Percentiles rank a stretch among this genome's conserved stretches.
phyloP scores from a whole-genome alignment of 176 grass and related monocot genomes.

The Aegilops longissima region DNA sequence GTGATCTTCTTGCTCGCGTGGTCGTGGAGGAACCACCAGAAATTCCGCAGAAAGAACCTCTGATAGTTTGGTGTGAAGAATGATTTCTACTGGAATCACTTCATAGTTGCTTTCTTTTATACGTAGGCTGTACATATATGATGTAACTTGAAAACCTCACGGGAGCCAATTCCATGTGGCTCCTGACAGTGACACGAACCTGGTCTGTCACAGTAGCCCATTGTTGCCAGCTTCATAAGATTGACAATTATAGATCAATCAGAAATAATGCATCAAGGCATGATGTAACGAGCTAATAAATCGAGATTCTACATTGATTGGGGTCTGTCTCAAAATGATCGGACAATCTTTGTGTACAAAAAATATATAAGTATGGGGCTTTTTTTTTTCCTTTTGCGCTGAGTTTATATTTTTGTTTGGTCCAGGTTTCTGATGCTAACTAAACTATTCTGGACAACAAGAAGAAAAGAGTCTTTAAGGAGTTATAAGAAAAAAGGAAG shows the following conservation, averaged over 20 bases:
- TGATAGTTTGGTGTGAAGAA: slow-evolving; percentile 25
- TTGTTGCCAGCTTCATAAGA: background rate
- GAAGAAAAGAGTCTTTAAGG: background rate
- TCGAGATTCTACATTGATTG: background rate
- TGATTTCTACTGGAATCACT: background rate
- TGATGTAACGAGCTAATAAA: background rate
- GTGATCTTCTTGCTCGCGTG: slow-evolving; percentile 75
- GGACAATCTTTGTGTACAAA: background rate
- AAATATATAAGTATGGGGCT: background rate
- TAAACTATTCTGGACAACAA: background rate
- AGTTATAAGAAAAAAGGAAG: background rate
- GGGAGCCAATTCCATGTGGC: slow-evolving; percentile 23
- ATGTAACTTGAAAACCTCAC: slow-evolving; percentile 19
- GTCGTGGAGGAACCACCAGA: slow-evolving; percentile 67
- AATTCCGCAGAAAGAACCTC: slow-evolving; percentile 55
- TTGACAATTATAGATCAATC: background rate
- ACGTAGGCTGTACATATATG: slow-evolving; percentile 65
- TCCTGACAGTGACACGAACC: background rate
- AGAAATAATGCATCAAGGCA: background rate
- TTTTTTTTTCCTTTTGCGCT: background rate
- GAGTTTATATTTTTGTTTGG: background rate
- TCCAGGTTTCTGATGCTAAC: background rate
- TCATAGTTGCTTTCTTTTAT: slow-evolving; percentile 20
- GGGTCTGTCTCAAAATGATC: background rate
- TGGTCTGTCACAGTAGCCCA: background rate